Evolutionary conservation across 768 basidiomycete species (phyloP).

Genomic region (Lactifluus subvellereus): DNA sequence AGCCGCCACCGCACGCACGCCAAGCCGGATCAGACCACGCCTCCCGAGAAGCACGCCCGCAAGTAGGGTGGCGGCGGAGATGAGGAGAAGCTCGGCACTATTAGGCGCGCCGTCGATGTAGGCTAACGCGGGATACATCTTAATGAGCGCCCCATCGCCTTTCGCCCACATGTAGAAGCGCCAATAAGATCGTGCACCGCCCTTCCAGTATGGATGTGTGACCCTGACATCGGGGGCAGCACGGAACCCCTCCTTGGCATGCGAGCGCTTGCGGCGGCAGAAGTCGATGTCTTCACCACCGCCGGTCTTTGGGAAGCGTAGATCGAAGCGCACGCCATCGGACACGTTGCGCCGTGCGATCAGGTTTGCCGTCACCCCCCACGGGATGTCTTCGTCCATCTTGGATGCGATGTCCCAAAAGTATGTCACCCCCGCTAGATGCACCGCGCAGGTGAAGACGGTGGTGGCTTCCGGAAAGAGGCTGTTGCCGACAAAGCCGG

Average conservation of each 20-base stretch:
- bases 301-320: conserved; percentile 53
- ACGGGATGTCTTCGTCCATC: conserved; percentile 44
- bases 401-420: conserved; percentile 59
- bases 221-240: conserved; percentile 46
- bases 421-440: conserved; percentile 51
- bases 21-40: conserved; percentile 18
- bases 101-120: conserved; percentile 46
- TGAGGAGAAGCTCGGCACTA: conserved; percentile 41
- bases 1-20: conserved; percentile 26
- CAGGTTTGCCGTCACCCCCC: conserved; percentile 60
- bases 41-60: conserved; percentile 24
- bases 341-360: conserved; percentile 41
- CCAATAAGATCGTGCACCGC: conserved; percentile 41
- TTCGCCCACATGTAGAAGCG: conserved; percentile 55
- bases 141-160: conserved; percentile 49
- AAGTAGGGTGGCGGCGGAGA: conserved; percentile 24
- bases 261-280: conserved; percentile 42
- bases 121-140: conserved; percentile 41
- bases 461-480: conserved; percentile 43
- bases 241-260: conserved; percentile 39
- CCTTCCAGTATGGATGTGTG: conserved; percentile 55
- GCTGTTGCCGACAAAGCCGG: conserved; percentile 50
- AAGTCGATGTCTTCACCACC: conserved; percentile 62
- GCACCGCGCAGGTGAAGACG: conserved; percentile 49
- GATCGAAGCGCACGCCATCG: conserved; percentile 43